Evolutionary conservation across 306 rosid genomes (phyloP), one percentile per base, ranked within the genome.

Genomic region (Alnus rubra): DNA sequence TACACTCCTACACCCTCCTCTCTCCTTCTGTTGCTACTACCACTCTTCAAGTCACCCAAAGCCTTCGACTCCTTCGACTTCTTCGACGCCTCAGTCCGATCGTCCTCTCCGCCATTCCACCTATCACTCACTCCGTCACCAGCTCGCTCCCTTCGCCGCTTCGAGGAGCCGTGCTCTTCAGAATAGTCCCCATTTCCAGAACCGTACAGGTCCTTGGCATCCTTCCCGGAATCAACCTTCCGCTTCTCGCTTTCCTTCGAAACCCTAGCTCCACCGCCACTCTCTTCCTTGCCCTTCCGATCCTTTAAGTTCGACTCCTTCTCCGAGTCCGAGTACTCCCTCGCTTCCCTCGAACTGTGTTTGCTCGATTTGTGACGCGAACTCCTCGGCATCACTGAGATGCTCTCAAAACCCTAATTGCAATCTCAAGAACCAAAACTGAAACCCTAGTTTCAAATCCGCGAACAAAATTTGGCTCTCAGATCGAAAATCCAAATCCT

Each of bases 311-410:
- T 68, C 19, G 91, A 91, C 81, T 96, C 98, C 55, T 89, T 90
- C 81, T 96, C 99, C 54, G 98, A 91, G 77, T 92, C 99, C 23
- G 99, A 96, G 75, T 90, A 89, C 10, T 96, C 97, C 84, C 83
- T 88, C 69, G 83, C 84, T 80, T 93, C 98, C 74, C 91, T 88
- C 52, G 90, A 91, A 74, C 97, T 93, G 76, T 91, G 98, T 82
- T 93, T 96, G 80, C 93, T 93, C 45, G 99, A 93, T 88, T 96
- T 96, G 68, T 96, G 97, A 91, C 93, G 88, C 47, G 99, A 91
- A 88, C 97, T 89, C 77, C 97, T 89, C 89, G 98, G 94, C 99
- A 96, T 96, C 93, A 53, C 92, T 86, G 56, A 77, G 39, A 49
- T 74, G 68, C 78, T 50, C 82, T 50, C 65, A 56, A 84, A 86